A percentile compares a stretch with the other conserved stretches of the same genome.
Conservation (phyloP, 495 filamentous ascomycete species). For the Rhypophila decipiens region DNA sequence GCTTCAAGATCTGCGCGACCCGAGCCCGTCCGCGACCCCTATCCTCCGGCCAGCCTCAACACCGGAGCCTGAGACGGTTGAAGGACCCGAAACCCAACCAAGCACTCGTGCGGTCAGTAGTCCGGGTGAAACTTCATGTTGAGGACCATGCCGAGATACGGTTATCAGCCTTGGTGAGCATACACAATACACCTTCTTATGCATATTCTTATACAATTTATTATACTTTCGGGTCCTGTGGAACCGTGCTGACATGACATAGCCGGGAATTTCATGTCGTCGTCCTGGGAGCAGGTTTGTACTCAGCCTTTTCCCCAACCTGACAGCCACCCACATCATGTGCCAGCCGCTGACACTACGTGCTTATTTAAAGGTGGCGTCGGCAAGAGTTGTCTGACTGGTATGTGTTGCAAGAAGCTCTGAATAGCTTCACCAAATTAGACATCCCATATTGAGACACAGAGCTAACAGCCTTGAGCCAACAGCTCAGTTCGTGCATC, state of each 20-base stretch:
- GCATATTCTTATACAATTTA: not conserved
- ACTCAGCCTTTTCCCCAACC: not conserved
- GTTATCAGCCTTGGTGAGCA: conserved; percentile 26
- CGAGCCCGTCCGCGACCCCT: not conserved
- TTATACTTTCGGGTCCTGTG: too few relatives aligned
- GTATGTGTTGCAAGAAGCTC: too few relatives aligned
- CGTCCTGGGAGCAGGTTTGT: conserved; percentile 29
- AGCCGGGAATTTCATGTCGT: conserved; percentile 31
- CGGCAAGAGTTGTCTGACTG: conserved; percentile 96
- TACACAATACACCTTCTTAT: not conserved
- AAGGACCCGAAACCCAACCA: not conserved
- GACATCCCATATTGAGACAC: too few relatives aligned
- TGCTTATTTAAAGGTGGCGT: conserved; percentile 67
- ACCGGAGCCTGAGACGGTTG: not conserved
- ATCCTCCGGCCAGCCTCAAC: not conserved
- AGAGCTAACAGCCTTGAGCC: conserved; percentile 15
- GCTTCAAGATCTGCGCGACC: conserved; percentile 3
- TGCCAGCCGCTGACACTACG: conserved; percentile 20
- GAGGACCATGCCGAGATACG: conserved; percentile 22
- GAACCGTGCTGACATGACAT: too few relatives aligned
- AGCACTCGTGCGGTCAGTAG: not conserved
- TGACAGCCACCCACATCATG: conserved; percentile 9
- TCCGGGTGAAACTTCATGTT: not conserved
- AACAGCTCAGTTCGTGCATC: conserved; percentile 96
- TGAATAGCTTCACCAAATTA: too few relatives aligned